Conservation (phyloP, 1,284 basidiomycete species). For the Tilletia caries region DNA sequence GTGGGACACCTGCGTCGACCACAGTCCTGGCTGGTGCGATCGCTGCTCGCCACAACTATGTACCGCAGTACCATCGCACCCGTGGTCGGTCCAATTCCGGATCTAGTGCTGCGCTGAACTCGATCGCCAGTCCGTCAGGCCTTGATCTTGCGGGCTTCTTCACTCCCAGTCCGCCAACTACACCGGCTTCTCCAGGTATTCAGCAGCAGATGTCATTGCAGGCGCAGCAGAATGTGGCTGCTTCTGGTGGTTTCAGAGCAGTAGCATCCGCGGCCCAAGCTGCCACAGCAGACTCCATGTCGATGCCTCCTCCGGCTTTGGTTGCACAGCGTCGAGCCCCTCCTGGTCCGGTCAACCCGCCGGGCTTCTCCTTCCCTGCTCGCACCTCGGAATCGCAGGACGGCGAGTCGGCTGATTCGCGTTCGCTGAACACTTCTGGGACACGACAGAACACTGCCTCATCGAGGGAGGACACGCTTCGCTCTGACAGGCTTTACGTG, state of each 20-base stretch:
- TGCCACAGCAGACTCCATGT: background rate
- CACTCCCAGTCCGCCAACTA: conserved; percentile 3
- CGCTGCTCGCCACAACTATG: conserved; percentile 43
- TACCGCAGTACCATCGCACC: conserved; percentile 17
- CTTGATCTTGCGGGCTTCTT: conserved; percentile 3
- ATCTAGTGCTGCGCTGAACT: background rate
- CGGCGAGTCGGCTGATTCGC: background rate
- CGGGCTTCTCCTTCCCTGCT: conserved; percentile 3
- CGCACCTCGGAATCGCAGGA: background rate
- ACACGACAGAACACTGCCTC: too few species aligned
- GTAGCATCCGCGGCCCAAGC: background rate
- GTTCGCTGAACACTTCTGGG: too few species aligned
- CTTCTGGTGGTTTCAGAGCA: background rate
- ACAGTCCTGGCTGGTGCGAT: conserved; percentile 26
- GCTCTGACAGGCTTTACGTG: too few species aligned
- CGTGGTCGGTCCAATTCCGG: conserved; percentile 3
- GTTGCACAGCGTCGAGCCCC: background rate
- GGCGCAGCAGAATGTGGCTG: conserved; percentile 4
- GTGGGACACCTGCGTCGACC: conserved; percentile 14
- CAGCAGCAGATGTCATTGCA: background rate
- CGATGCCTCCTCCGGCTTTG: background rate
- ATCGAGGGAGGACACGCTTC: too few species aligned
- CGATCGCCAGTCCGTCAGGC: background rate
- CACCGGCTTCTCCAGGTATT: background rate
- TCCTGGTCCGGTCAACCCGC: background rate